Percentiles rank a stretch among this genome's conserved stretches.
phyloP scores from a whole-genome alignment of 176 grass and related monocot species.

The Elymus sibiricus region DNA sequence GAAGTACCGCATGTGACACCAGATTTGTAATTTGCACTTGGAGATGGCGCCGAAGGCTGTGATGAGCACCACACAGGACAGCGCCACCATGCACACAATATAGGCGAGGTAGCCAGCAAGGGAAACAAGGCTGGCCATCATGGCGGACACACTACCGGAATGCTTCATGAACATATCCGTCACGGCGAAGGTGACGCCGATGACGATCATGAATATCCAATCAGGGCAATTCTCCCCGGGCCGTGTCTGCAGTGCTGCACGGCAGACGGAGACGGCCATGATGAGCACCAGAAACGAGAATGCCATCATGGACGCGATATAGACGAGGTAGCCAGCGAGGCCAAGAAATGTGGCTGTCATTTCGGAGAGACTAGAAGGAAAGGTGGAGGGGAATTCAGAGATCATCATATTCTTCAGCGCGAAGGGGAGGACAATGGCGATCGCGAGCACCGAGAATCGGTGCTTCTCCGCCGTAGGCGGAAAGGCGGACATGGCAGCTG shows the following conservation, averaged over 20 bases:
- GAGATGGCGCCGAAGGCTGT: too few relatives aligned
- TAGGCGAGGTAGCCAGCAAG: too few relatives aligned
- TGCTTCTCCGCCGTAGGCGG: not conserved
- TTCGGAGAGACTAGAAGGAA: not conserved
- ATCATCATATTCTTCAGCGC: not conserved
- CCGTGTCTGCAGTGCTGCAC: not conserved
- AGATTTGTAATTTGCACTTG: too few relatives aligned
- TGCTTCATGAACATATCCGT: not conserved
- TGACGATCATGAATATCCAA: not conserved
- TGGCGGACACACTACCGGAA: too few relatives aligned
- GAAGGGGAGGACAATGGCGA: not conserved
- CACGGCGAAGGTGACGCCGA: not conserved
- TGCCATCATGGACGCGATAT: too few relatives aligned
- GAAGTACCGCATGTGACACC: too few relatives aligned
- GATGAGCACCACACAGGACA: too few relatives aligned
- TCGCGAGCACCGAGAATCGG: too few relatives aligned
- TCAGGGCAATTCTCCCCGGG: not conserved
- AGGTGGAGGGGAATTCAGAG: not conserved
- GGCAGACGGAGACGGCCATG: not conserved
- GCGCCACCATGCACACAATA: too few relatives aligned
- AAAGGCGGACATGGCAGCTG: not conserved
- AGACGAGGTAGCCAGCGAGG: too few relatives aligned
- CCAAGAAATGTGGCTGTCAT: not conserved
- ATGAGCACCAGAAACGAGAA: not conserved
- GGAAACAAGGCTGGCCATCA: too few relatives aligned